Conservation (phyloP, 2,329 filamentous ascomycete genomes). For the Fusarium nematophilum region DNA sequence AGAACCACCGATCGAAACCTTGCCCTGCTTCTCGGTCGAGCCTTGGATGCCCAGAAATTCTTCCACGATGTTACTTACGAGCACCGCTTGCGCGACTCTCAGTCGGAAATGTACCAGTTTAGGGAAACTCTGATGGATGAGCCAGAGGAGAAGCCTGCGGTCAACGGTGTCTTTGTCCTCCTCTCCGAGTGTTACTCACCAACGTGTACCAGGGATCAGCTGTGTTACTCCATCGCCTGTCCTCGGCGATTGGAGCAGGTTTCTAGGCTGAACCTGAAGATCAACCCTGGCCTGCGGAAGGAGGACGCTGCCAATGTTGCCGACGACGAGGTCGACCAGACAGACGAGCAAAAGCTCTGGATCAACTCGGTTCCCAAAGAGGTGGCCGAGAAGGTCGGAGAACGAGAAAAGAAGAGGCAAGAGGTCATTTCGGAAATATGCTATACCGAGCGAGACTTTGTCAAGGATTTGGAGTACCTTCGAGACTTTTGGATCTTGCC, state of each 20-base stretch:
- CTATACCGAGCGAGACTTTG: constrained; percentile 98
- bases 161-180: constrained; percentile 96
- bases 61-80: constrained; percentile 99
- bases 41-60: constrained; percentile 96
- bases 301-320: constrained; percentile 67
- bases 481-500: constrained; percentile 99
- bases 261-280: constrained; percentile 91
- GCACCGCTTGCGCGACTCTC: constrained; percentile 93
- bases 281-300: constrained; percentile 85
- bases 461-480: constrained; percentile 97
- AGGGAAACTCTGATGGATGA: constrained; percentile 91
- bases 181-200: constrained; percentile 98
- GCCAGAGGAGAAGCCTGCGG: constrained; percentile 74
- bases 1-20: constrained; percentile 96
- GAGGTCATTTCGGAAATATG: constrained; percentile 98
- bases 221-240: constrained; percentile 98
- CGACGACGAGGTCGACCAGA: constrained; percentile 85
- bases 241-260: constrained; percentile 94
- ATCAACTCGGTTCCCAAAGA: constrained; percentile 98
- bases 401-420: constrained; percentile 95
- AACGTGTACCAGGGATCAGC: constrained; percentile 92
- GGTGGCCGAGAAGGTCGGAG: constrained; percentile 87
- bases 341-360: constrained; percentile 98
- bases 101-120: constrained; percentile 96
- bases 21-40: constrained; percentile 88